Evolutionary conservation across 2,329 filamentous ascomycete genomes (phyloP).

Genomic region (Alternaria conjuncta): DNA sequence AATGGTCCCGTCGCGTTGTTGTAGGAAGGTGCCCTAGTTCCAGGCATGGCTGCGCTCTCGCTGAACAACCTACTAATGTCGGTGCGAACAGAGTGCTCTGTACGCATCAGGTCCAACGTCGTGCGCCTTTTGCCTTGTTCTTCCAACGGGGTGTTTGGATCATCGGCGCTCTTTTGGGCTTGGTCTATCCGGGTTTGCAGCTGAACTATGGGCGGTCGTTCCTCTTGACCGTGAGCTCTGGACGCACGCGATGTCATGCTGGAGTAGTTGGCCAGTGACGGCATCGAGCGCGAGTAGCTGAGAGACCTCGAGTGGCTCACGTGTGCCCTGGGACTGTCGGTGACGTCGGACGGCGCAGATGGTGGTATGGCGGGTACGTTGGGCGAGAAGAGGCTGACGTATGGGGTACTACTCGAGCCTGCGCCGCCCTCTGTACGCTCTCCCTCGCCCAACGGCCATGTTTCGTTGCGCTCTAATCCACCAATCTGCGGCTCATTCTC

Average conservation of each 20-base stretch:
- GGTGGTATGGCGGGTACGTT: constrained; percentile 22
- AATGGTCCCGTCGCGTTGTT: constrained; percentile 45
- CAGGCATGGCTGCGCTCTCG: constrained; percentile 45
- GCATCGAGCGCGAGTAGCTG: constrained; percentile 39
- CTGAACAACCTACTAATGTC: constrained; percentile 56
- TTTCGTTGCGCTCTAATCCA: constrained; percentile 14
- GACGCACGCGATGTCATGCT: constrained; percentile 37
- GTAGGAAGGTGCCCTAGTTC: constrained; percentile 53
- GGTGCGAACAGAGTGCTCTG: constrained; percentile 51
- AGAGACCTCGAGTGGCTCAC: constrained; percentile 19
- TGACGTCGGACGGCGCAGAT: constrained; percentile 17
- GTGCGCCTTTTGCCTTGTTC: constrained; percentile 31
- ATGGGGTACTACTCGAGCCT: constrained; percentile 20
- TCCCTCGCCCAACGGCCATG: constrained; percentile 17
- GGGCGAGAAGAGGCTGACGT: constrained; percentile 39
- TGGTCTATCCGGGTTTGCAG: constrained; percentile 47
- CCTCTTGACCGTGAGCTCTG: constrained; percentile 36
- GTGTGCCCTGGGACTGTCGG: constrained; percentile 13
- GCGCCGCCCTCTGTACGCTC: constrained; percentile 14
- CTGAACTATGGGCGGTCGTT: constrained; percentile 37
- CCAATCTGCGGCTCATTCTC: constrained; percentile 9
- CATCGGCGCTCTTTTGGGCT: constrained; percentile 58
- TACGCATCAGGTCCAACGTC: constrained; percentile 35
- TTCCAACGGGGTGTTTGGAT: constrained; percentile 52
- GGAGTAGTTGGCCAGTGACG: constrained; percentile 30